These are phyloP conservation scores for Penicillium diatomitis DNA, from an alignment of 495 filamentous ascomycete species.

Conservation along the genomic window DNA sequence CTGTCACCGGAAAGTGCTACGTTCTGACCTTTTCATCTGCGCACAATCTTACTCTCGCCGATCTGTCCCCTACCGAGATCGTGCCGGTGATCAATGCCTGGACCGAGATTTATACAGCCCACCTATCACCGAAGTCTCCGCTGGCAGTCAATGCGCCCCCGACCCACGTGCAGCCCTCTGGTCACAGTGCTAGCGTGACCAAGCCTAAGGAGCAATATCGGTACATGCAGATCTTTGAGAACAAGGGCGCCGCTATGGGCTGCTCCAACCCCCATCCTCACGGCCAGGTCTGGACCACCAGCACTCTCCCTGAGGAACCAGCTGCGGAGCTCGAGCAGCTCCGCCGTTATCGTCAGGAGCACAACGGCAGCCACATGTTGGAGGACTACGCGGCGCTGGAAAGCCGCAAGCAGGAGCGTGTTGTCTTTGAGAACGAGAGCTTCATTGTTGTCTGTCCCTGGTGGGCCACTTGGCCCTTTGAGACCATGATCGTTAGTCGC, in stretches of 20 bases:
- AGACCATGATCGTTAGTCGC: constrained; percentile 83
- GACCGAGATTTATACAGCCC: constrained; percentile 77
- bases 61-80: constrained; percentile 61
- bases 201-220: constrained; percentile 69
- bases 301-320: constrained; percentile 80
- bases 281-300: constrained; percentile 94
- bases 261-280: constrained; percentile 98
- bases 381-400: constrained; percentile 83
- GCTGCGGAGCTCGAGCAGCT: constrained; percentile 67
- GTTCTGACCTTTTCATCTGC: constrained; percentile 86
- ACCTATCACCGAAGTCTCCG: constrained; percentile 65
- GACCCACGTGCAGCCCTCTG: constrained; percentile 38
- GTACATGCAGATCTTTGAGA: constrained; percentile 99
- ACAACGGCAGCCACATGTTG: constrained; percentile 64
- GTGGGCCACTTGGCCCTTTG: constrained; percentile 98
- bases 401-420: constrained; percentile 66
- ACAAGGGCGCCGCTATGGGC: constrained; percentile 96
- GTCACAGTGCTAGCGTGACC: constrained; percentile 33
- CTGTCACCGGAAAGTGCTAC: constrained; percentile 94
- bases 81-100: constrained; percentile 73
- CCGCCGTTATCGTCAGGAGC: constrained; percentile 60
- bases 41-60: constrained; percentile 88
- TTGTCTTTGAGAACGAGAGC: constrained; percentile 74
- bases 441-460: constrained; percentile 88
- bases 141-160: constrained; percentile 43